phyloP scores from a whole-genome alignment of 129 eudicot genomes.

The Flaveria brownii region DNA sequence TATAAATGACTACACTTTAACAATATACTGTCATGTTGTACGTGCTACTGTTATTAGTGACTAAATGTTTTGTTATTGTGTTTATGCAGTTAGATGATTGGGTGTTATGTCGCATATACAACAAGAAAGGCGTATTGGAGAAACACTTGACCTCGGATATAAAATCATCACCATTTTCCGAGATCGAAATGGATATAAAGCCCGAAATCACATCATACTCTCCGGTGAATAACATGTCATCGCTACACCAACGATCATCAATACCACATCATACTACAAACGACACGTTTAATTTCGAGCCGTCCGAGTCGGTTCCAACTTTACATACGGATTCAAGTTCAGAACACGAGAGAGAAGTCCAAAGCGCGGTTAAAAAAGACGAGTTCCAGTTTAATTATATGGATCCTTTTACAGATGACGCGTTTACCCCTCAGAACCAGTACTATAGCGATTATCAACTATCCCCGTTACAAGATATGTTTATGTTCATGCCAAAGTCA shows the following conservation, averaged over 20 bases:
- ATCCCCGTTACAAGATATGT: constrained; percentile 60
- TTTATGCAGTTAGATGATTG: constrained; percentile 62
- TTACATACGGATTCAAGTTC: constrained; percentile 64
- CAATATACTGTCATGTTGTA: too few species aligned
- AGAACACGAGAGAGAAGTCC: constrained; percentile 59
- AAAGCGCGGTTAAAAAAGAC: constrained; percentile 50
- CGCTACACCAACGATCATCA: constrained; percentile 23
- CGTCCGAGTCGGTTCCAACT: constrained; percentile 56
- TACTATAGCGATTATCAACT: constrained; percentile 48
- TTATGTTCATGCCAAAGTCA: constrained; percentile 59
- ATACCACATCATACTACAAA: constrained; percentile 31
- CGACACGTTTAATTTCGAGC: constrained; percentile 40
- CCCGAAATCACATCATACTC: constrained; percentile 36
- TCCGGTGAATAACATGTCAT: neutral
- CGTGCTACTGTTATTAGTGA: neutral
- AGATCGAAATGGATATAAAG: constrained; percentile 47
- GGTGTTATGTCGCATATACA: constrained; percentile 73
- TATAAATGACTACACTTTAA: neutral
- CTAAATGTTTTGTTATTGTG: constrained; percentile 7
- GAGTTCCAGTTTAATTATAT: constrained; percentile 51
- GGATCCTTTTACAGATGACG: constrained; percentile 37
- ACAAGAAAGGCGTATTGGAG: constrained; percentile 62
- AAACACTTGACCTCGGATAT: constrained; percentile 40
- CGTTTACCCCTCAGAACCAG: constrained; percentile 49
- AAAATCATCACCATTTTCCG: constrained; percentile 38